Conservation (phyloP, 139 green algal species). For the Chlorella sp. region DNA sequence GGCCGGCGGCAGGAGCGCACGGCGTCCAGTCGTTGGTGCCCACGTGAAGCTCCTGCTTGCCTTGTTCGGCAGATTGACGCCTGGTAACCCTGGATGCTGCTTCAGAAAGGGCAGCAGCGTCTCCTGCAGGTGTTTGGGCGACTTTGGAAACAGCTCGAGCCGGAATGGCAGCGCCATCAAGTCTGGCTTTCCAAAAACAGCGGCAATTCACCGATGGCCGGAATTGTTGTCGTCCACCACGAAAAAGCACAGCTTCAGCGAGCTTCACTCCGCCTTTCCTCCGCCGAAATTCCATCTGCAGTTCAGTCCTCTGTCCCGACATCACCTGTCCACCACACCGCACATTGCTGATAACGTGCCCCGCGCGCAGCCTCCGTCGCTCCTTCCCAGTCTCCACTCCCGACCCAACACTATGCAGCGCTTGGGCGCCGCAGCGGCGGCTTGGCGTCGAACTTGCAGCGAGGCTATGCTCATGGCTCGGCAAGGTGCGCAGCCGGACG, state of each 20-base stretch:
- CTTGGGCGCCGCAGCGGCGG: neutral
- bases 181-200: too few relatives aligned
- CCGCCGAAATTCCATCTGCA: neutral
- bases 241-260: neutral
- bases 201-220: too few relatives aligned
- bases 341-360: neutral
- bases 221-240: neutral
- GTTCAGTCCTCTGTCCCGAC: neutral
- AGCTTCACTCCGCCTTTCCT: neutral
- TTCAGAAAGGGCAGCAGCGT: neutral
- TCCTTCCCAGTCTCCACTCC: neutral
- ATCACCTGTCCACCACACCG: neutral
- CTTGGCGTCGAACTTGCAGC: neutral
- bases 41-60: neutral
- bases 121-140: neutral
- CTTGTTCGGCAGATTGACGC: slow-evolving; percentile 10
- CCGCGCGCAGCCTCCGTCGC: neutral
- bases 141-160: neutral
- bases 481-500: neutral
- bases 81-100: neutral
- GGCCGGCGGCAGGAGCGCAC: too few relatives aligned
- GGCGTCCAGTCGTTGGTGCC: too few relatives aligned
- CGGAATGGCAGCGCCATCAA: neutral
- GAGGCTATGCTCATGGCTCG: neutral
- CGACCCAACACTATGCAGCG: neutral